Conservation (phyloP, 345 rosid genomes). For the Fremontodendron californicum region DNA sequence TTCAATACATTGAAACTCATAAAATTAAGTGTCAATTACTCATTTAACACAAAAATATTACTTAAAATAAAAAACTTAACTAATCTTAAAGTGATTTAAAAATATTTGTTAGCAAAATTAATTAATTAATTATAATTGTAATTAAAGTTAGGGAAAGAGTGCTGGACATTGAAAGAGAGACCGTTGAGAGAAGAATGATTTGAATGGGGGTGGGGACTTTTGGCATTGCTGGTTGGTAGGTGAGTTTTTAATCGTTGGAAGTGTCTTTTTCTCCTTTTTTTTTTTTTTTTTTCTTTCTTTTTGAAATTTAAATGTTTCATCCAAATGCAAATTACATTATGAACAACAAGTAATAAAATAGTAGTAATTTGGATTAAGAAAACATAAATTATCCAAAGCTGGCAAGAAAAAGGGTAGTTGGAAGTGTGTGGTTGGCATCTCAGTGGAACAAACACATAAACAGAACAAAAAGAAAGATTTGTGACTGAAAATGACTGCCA, state of each 20-base stretch:
- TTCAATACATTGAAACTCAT: too few relatives aligned
- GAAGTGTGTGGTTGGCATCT: background rate
- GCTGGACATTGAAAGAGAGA: background rate
- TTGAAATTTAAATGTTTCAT: conserved; percentile 1
- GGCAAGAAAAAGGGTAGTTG: background rate
- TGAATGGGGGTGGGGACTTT: conserved; percentile 2
- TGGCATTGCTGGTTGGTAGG: background rate
- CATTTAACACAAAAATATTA: too few relatives aligned
- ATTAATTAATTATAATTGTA: background rate
- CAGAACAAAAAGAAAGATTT: background rate
- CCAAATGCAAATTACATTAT: background rate
- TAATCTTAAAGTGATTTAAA: too few relatives aligned
- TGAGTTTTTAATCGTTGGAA: conserved; percentile 13
- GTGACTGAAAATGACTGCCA: background rate
- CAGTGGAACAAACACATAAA: background rate
- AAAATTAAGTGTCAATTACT: too few relatives aligned
- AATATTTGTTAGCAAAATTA: background rate
- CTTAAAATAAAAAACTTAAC: too few relatives aligned
- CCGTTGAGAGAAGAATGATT: background rate
- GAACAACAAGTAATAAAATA: background rate
- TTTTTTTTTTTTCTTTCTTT: too few relatives aligned
- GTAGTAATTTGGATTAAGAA: background rate
- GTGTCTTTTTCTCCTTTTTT: background rate
- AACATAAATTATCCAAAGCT: background rate
- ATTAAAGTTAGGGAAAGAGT: background rate